Evolutionary conservation across 495 filamentous ascomycete species (phyloP), one percentile per base, ranked within the genome.

Genomic region (Penicillium angulare): DNA sequence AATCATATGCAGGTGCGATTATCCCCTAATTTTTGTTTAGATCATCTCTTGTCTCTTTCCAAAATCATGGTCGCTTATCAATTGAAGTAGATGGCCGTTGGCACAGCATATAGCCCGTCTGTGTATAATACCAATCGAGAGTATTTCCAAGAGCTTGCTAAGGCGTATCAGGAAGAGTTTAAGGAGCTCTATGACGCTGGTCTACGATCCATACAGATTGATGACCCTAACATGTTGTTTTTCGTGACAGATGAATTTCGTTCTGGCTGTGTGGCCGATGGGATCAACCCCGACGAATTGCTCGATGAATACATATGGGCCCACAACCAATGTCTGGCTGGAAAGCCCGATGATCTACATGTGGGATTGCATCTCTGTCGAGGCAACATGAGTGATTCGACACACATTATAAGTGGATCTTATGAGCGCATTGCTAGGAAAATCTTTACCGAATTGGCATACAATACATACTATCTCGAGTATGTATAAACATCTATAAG

Each of bases 281-380:
- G 56, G 0, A 21, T 59, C 12, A 46, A 60, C 18, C 72, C 77
- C 23, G 70, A 80, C 48, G 59, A 65, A 27, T 70, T 85, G 24
- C 74, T 82, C 29, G 75, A 77, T 49, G 71, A 80, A 39, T 84
- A 85, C 59, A 79, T 78, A 36, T 63, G 67, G 34, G 75, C 83
- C 18, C 82, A 84, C 69, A 86, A 85, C 57, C 72, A 72, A n/a
- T 77, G 78, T 55, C 73, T 86, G 54, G 60, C 65, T 21, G 66
- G 75, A 59, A 69, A 73, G n/a, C 81, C 83, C 3, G 64, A 62
- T 26, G 81, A 83, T 53, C 72, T 86, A 67, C 72, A 81, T 44
- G 67, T 85, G 29, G 81, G 81, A 10, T 77, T 86, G 53, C 82
- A 85, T 66, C 67, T 86, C 44, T 86, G 83, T 67, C 64, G 76